phyloP scores from a whole-genome alignment of 2,329 filamentous ascomycete species.

The Venturia pyrina region DNA sequence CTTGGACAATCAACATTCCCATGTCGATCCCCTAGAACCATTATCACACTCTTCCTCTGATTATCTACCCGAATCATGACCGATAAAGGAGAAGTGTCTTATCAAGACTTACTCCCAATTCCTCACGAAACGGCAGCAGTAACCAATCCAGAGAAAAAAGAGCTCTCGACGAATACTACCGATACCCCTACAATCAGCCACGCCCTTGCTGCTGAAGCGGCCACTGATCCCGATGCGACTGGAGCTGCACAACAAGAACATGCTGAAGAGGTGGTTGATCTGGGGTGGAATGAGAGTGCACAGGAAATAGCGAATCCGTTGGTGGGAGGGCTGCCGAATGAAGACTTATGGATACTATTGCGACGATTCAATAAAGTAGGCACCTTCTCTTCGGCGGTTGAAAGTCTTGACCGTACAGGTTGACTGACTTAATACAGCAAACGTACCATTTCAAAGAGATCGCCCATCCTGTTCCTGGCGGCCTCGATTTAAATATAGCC shows the following conservation, averaged over 20 bases:
- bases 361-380: constrained; percentile 63
- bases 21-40: neutral
- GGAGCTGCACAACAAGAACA: constrained; percentile 32
- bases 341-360: constrained; percentile 62
- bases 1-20: neutral
- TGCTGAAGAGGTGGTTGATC: constrained; percentile 45
- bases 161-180: constrained; percentile 22
- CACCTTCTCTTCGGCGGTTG: neutral
- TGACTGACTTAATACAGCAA: constrained; percentile 34
- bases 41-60: neutral
- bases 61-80: neutral
- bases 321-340: constrained; percentile 59
- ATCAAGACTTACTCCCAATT: constrained; percentile 23
- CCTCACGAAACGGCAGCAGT: constrained; percentile 22
- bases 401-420: neutral
- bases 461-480: constrained; percentile 48
- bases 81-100: neutral
- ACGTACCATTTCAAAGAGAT: constrained; percentile 63
- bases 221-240: constrained; percentile 33
- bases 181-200: constrained; percentile 38
- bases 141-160: constrained; percentile 23
- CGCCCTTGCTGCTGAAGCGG: constrained; percentile 30
- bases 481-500: constrained; percentile 69
- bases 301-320: constrained; percentile 48
- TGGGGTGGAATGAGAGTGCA: constrained; percentile 59